Percentiles rank a stretch among this genome's conserved stretches.
These are phyloP conservation scores for Spongispora temasekensis DNA, from an alignment of 1,284 basidiomycete species.

Conservation along the genomic window DNA sequence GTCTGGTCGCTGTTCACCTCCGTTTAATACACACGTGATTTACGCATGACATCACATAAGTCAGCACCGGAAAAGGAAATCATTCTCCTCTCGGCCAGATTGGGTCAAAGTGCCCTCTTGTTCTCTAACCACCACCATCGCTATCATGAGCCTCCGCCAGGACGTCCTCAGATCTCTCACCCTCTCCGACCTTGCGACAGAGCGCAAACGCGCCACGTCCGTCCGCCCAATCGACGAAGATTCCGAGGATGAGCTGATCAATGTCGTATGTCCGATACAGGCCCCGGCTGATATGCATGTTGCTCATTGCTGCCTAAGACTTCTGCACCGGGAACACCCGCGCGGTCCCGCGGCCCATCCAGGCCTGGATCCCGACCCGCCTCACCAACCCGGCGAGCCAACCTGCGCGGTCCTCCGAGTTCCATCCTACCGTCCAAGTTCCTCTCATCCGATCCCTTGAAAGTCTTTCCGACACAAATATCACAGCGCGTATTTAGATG, in stretches of 20 bases:
- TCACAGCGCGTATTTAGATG: conserved; percentile 74
- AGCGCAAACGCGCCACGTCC: conserved; percentile 18
- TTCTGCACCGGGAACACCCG: conserved; percentile 69
- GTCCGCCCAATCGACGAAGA: conserved; percentile 45
- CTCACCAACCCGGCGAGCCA: conserved; percentile 59
- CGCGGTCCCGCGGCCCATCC: conserved; percentile 52
- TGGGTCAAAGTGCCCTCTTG: not conserved
- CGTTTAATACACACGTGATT: conserved; percentile 43
- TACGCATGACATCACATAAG: conserved; percentile 23
- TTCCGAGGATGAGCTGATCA: conserved; percentile 73
- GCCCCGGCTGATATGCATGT: not conserved
- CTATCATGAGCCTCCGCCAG: conserved; percentile 72
- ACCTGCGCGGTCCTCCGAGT: conserved; percentile 33
- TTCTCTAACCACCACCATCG: conserved; percentile 18
- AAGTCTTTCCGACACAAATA: conserved; percentile 75
- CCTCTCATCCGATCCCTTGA: conserved; percentile 60
- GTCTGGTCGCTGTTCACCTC: conserved; percentile 79
- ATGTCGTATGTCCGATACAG: conserved; percentile 56
- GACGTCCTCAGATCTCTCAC: conserved; percentile 66
- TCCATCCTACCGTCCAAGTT: conserved; percentile 29
- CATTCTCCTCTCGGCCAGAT: not conserved
- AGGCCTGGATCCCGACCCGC: conserved; percentile 56
- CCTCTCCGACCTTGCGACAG: conserved; percentile 21
- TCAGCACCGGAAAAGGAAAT: conserved; percentile 17
- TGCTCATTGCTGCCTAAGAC: conserved; percentile 43